Base-by-base conservation (phyloP, 2,329 filamentous ascomycete species). In the Colletotrichum higginsianum region DNA sequence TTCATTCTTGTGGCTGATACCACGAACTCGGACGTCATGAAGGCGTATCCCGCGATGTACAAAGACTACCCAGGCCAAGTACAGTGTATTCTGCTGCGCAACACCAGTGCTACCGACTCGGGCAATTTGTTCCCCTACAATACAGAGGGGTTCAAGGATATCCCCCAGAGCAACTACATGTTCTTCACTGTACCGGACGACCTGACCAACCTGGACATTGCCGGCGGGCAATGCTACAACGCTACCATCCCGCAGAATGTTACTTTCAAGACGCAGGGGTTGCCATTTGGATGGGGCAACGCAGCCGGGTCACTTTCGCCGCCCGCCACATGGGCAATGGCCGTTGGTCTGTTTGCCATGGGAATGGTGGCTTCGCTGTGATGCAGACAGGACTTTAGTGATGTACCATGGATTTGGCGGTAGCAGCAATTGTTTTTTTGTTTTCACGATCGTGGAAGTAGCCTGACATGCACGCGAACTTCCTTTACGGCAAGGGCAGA, bases 1-100 rank as follows among this genome's bases (percentile, higher is more conserved):
- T 95, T 95, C 77, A 87, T 95, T 71, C 87, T 95, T 12, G 84
- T 95, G 2, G 93, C 91, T 42, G 93, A 95, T 78, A 95, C 93
- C 0, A 91, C 88, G 71, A 95, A 95, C 82, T 87, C 87, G 42
- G 93, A 95, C 77, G 88, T 95, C 50, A 94, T 95, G 93, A 87
- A 83, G 64, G 90, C 85, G 60, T 90, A 89, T 75, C 87, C 87
- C 0, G 84, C 86, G 66, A 82, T 95, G 78, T 92, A 86, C 8
- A 87, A 86, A 58, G 87, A 92, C 71, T 92, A 90, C 76, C 92
- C 92, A 0, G 86, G 87, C 18, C 92, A 94, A 77, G 92, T 95
- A 4, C 90, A 92, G 76, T 95, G 93, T 80, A 95, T 95, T 75
- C 89, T 94, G 75, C 83, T 96, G 26, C 89, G 93, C 66, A 95